Base-by-base conservation (phyloP, 495 filamentous ascomycete species). In the Parathielavia appendiculata region DNA sequence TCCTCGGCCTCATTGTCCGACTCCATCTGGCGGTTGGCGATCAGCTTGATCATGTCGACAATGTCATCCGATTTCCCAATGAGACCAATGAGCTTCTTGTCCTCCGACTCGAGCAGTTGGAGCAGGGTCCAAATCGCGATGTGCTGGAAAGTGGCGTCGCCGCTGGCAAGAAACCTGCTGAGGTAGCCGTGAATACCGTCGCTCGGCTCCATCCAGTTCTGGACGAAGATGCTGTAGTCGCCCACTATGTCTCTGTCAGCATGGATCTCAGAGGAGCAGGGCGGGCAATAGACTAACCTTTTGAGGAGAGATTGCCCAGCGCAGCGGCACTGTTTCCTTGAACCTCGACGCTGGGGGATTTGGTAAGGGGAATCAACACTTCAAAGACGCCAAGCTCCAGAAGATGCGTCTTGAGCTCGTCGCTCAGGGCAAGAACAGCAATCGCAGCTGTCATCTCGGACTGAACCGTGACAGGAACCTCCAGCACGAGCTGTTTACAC, bases 381-480 rank as follows among this genome's bases (percentile, higher is more conserved):
- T 97, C 93, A 65, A 97, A 97, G 4, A 98, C 92, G 14, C 95
- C 95, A 4, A 97, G 81, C 54, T 87, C 88, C n/a, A 97, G 77
- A 10, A 98, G 80, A 66, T 95, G 86, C 1, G 87, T 84, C 70
- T 98, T 98, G 45, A 98, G 81, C 53, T 98, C 93, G 67, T 98
- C 93, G 66, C 91, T 96, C 58, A 98, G 74, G 19, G 93, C 93
- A 52, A 98, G 79, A n/a, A 98, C 93, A 45, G 93, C 93, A 69
- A 98, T 97, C 4, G 93, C 93, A 30, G 93, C 93, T 23, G 93
- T 98, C 93, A 98, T 98, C 73, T 98, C 93, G 20, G 91, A 96
- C 67, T 98, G 93, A 6, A 98, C 93, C 40, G 86, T 92, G 47
- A 97, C 80, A 0, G 95, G 91, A 26, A 97, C 93, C 44, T 95